Evolutionary conservation across 345 rosid genomes (phyloP).

Genomic region (Jatropha curcas): DNA sequence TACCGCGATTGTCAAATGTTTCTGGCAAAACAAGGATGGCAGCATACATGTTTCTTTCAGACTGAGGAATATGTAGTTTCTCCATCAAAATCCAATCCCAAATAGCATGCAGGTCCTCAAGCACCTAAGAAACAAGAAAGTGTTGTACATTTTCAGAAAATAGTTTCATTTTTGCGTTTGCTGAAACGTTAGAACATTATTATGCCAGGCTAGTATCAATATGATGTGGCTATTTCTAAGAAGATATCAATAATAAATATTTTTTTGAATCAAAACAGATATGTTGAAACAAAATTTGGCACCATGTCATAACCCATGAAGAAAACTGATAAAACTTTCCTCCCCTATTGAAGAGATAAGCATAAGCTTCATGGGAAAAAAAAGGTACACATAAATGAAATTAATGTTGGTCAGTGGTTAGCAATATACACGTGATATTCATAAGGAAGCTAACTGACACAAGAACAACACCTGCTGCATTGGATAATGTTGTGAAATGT

Average conservation of each 20-base stretch:
- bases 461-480: constrained; percentile 67
- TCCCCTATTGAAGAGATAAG: not conserved
- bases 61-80: constrained; percentile 60
- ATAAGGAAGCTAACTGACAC: not conserved
- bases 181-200: constrained; percentile 7
- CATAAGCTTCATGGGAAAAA: too few relatives aligned
- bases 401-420: not conserved
- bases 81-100: constrained; percentile 89
- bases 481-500: constrained; percentile 74
- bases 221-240: not conserved
- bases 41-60: constrained; percentile 69
- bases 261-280: not conserved
- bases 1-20: constrained; percentile 89
- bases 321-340: not conserved
- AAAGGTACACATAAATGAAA: not conserved
- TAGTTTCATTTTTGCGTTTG: not conserved
- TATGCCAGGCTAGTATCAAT: not conserved
- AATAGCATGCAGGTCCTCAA: constrained; percentile 73
- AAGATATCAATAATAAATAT: not conserved
- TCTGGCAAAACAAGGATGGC: constrained; percentile 83
- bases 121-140: constrained; percentile 49
- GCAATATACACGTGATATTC: constrained; percentile 1
- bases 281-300: not conserved
- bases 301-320: not conserved
- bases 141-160: not conserved